Evolutionary conservation across 2,329 filamentous ascomycete genomes (phyloP).

Genomic region (Aspergillus fructus): DNA sequence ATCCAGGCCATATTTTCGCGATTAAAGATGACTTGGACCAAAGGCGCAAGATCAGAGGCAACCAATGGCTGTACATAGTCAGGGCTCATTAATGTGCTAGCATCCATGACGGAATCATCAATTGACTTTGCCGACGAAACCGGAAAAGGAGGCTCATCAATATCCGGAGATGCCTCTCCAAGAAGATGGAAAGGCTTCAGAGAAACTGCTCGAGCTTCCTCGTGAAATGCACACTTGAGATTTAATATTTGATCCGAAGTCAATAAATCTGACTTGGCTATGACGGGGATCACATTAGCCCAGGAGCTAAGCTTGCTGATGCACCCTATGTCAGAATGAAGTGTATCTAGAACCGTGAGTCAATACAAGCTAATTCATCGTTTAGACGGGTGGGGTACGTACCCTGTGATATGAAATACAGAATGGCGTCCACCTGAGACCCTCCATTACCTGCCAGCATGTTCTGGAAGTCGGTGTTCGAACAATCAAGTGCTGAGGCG

Average conservation of each 20-base stretch:
- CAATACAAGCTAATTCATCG: conserved; percentile 5
- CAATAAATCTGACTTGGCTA: conserved; percentile 74
- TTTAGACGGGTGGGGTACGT: conserved; percentile 32
- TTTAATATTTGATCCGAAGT: conserved; percentile 55
- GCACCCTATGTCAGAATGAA: conserved; percentile 67
- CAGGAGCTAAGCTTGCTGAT: conserved; percentile 68
- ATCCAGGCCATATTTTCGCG: conserved; percentile 76
- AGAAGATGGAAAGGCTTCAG: conserved; percentile 70
- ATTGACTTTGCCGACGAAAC: conserved; percentile 71
- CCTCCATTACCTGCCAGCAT: conserved; percentile 80
- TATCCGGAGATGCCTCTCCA: conserved; percentile 36
- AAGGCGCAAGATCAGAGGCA: conserved; percentile 66
- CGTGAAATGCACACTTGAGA: conserved; percentile 55
- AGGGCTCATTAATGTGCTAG: conserved; percentile 87
- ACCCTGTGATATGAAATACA: conserved; percentile 79
- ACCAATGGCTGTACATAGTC: conserved; percentile 82
- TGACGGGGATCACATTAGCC: conserved; percentile 81
- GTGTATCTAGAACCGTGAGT: conserved; percentile 48
- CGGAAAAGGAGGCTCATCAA: conserved; percentile 60
- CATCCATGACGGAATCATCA: conserved; percentile 84
- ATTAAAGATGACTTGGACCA: conserved; percentile 76
- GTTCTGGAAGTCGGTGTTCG: conserved; percentile 71
- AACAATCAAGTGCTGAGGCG: conserved; percentile 60
- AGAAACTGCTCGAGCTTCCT: conserved; percentile 42
- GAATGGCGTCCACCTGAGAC: conserved; percentile 76